These are phyloP conservation scores for Phalaenopsis hybrid DNA, from an alignment of 116 monocot genomes.

Conservation along the genomic window DNA sequence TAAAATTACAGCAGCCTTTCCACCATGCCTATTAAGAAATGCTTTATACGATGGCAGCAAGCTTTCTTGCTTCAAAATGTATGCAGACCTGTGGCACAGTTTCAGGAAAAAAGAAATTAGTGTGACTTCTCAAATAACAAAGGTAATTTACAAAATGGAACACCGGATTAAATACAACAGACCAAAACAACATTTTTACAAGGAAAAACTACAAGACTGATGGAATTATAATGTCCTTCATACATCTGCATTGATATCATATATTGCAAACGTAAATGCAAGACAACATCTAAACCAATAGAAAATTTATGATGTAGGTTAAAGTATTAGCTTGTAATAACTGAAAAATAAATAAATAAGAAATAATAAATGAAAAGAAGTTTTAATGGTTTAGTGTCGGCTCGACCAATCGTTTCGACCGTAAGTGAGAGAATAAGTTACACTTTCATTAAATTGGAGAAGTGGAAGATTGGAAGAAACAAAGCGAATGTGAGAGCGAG, in stretches of 20 bases:
- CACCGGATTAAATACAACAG: neutral
- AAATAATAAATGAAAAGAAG: too few relatives aligned
- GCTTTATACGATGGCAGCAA: slow-evolving; percentile 64
- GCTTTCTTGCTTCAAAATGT: slow-evolving; percentile 81
- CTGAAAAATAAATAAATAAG: too few relatives aligned
- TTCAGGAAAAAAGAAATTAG: neutral
- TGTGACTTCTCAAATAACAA: neutral
- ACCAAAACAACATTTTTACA: neutral
- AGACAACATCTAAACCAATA: neutral
- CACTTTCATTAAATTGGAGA: too few relatives aligned
- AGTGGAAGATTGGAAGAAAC: too few relatives aligned
- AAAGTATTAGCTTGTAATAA: too few relatives aligned
- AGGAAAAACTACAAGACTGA: neutral
- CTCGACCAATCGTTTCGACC: too few relatives aligned
- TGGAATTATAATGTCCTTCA: neutral
- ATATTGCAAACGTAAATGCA: neutral
- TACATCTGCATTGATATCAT: neutral
- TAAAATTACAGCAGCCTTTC: slow-evolving; percentile 55
- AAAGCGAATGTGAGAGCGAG: too few relatives aligned
- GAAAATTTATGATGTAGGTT: too few relatives aligned
- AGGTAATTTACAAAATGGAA: neutral
- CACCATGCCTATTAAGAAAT: slow-evolving; percentile 84
- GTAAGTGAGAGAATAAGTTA: too few relatives aligned
- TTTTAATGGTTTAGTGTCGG: too few relatives aligned
- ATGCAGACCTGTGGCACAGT: slow-evolving; percentile 49